Evolutionary conservation across 257 asterid species (phyloP), one percentile per base, ranked within the genome.

Genomic region (Lycium barbarum): DNA sequence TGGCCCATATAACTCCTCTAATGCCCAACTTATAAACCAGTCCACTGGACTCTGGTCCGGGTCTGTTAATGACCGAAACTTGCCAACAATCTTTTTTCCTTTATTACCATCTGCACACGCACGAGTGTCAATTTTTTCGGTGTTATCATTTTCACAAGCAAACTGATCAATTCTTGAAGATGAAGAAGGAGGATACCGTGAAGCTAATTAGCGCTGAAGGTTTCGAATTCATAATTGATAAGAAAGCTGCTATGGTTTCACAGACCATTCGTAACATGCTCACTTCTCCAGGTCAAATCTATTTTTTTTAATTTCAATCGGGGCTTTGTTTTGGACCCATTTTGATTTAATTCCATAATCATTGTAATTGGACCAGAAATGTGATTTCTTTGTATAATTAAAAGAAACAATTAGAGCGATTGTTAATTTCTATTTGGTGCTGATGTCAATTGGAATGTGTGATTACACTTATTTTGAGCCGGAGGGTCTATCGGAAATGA

Each of bases 201-300:
- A 96, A 93, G 92, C 90, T 96, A 89, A 93, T 95, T 45, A 96
- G 99, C 91, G 94, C 98, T 76, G 98, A 96, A 84, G 99, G 99
- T 2, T 93, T 95, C 88, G 99, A 95, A 86, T 96, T 96, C 89
- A 89, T 96, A 81, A 88, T 96, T 83, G 95, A 93, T 87, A 95
- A 90, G 85, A 93, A 93, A 86, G 99, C 99, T 43, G 99, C 99
- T 81, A 93, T 95, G 98, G 98, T 96, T 84, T 96, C 99, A 66
- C 97, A 96, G 91, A 96, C 99, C 72, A 96, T 96, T 88, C 98
- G 97, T 86, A 96, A 94, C 93, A 96, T 96, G 99, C 98, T 96
- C 90, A 95, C 99, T 84, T 96, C 99, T 83, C 99, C 98, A 90
- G 99, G 99, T 96, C 80, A 62, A 26, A 26, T 26, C 33, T 26